A percentile compares a stretch with the other conserved stretches of the same genome.
Evolutionary conservation across 108 stramenopile genomes (phyloP).

Genomic region (Skeletonema potamos): DNA sequence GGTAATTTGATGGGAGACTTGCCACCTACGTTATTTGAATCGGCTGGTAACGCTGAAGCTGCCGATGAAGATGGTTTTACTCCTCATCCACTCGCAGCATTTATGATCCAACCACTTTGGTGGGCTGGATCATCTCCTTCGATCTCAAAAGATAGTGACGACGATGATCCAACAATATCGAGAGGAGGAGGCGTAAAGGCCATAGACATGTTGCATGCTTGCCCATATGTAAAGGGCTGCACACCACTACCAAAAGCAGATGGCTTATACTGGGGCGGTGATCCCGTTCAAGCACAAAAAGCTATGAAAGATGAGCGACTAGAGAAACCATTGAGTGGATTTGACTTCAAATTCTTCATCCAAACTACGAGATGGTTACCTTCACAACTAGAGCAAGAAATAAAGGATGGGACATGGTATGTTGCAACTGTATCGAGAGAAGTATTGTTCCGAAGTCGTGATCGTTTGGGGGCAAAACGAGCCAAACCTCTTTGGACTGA

Average conservation of each 20-base stretch:
- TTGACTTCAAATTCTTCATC: slow-evolving; percentile 90
- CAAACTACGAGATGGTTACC: slow-evolving; percentile 73
- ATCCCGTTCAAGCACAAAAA: slow-evolving; percentile 75
- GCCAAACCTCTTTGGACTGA: slow-evolving; percentile 89
- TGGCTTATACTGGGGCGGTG: slow-evolving; percentile 82
- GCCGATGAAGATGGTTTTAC: background rate
- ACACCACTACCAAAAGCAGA: slow-evolving; percentile 61
- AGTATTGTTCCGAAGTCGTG: slow-evolving; percentile 68
- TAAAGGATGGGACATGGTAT: slow-evolving; percentile 63
- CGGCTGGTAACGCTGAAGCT: slow-evolving; percentile 6
- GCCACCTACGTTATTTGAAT: slow-evolving; percentile 48
- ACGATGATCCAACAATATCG: slow-evolving; percentile 20
- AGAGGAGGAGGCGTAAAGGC: slow-evolving; percentile 27
- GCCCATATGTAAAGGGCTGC: slow-evolving; percentile 65
- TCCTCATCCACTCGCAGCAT: slow-evolving; percentile 54
- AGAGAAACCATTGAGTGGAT: slow-evolving; percentile 63
- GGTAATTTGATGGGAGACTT: slow-evolving; percentile 87
- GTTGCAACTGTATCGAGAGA: slow-evolving; percentile 58
- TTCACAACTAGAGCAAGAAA: slow-evolving; percentile 58
- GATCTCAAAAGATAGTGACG: slow-evolving; percentile 32
- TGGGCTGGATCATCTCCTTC: slow-evolving; percentile 65
- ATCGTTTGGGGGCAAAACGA: slow-evolving; percentile 74
- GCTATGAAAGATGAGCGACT: slow-evolving; percentile 63
- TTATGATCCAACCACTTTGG: slow-evolving; percentile 88
- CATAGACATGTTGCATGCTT: slow-evolving; percentile 70